Conservation (phyloP, 1,284 basidiomycete genomes). For the Papiliotrema nemorosa region DNA sequence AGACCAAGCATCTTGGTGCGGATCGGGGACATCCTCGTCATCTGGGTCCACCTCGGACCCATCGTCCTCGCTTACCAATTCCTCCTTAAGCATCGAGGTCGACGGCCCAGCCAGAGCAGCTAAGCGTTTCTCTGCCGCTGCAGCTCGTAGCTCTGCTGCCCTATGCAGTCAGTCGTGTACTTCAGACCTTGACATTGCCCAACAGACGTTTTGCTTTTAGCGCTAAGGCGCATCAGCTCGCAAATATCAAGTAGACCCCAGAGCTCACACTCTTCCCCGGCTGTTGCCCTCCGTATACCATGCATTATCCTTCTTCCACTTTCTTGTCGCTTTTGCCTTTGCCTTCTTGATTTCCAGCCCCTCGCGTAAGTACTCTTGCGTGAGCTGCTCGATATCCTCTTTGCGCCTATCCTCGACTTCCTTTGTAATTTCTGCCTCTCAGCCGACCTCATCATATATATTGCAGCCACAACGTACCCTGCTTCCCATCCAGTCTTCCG, state of each 20-base stretch:
- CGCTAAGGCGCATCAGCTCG: slow-evolving; percentile 14
- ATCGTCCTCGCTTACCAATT: slow-evolving; percentile 8
- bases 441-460: neutral
- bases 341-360: slow-evolving; percentile 30
- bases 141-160: slow-evolving; percentile 40
- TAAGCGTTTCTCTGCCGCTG: slow-evolving; percentile 37
- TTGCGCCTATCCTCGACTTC: slow-evolving; percentile 32
- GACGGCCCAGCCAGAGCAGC: slow-evolving; percentile 13
- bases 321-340: slow-evolving; percentile 25
- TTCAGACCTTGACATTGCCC: neutral
- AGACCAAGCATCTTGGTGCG: slow-evolving; percentile 24
- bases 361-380: slow-evolving; percentile 7
- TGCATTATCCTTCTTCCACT: slow-evolving; percentile 33
- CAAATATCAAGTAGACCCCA: neutral
- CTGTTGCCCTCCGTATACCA: slow-evolving; percentile 43
- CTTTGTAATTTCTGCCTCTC: slow-evolving; percentile 33
- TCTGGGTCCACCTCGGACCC: slow-evolving; percentile 9
- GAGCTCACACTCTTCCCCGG: slow-evolving; percentile 36
- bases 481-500: slow-evolving; percentile 33
- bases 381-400: slow-evolving; percentile 22
- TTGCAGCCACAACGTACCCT: slow-evolving; percentile 18
- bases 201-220: slow-evolving; percentile 34
- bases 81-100: slow-evolving; percentile 2
- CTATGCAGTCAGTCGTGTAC: slow-evolving; percentile 12
- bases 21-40: slow-evolving; percentile 25